Evolutionary conservation across 352 stramenopile species (phyloP), one percentile per base, ranked within the genome.

Genomic region (Phytophthora uliginosa): DNA sequence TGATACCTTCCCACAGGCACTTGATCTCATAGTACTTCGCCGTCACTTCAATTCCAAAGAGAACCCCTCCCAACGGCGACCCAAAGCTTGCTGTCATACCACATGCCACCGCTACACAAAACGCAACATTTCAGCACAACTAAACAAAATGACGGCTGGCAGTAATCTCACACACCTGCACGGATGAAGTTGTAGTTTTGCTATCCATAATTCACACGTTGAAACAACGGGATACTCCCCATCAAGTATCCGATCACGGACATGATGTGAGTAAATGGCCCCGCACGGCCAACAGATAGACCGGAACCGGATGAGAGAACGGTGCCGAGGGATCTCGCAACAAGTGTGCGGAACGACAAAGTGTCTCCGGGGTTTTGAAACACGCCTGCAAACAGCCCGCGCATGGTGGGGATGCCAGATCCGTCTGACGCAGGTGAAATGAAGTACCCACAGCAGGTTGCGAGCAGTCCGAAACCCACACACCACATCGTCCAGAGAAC

Each of bases 21-120:
- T 92, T 92, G 73, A 96, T 93, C 65, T 93, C 85, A 62, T 95
- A 96, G 59, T 91, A 93, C 42, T 84, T 89, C 9, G 88, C 87
- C 0, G 88, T 94, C 38, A 95, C 89, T 76, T 96, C 89, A 28
- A 96, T 94, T 17, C 86, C 89, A 59, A 91, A 96, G 4, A 96
- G 69, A 10, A 96, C 82, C 7, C 89, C 88, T 7, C 89, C 89
- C 0, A 96, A 71, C 3, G 89, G 89, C 0, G 88, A 93, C 6
- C 89, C 89, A 50, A 96, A 96, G 48, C 85, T 93, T 24, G 89
- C 88, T 0, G 89, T 95, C 63, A 94, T 87, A 22, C 89, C 89
- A 63, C 84, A 92, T 0, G 89, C 89, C 24, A 95, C 84, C 20
- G 85, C 89, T 82, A 34, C 57, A 47, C 15, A 47, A 47, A 47